phyloP scores from a whole-genome alignment of 1,284 basidiomycete species.

The Austroboletus novae-zelandiae region DNA sequence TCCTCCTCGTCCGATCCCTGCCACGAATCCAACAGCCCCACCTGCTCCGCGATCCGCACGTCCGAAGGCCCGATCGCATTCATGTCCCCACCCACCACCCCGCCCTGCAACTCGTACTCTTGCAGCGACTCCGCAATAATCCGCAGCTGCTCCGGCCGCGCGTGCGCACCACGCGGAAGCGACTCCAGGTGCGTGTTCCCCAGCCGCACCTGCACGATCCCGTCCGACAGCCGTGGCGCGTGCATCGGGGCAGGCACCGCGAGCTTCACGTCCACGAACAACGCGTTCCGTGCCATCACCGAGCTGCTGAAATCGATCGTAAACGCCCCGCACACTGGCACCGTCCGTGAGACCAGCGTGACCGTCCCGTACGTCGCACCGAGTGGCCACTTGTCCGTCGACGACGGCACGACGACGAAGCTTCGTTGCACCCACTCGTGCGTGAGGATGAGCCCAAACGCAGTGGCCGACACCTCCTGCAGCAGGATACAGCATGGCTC shows the following conservation, averaged over 20 bases:
- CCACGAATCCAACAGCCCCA: conserved; percentile 60
- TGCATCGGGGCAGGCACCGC: conserved; percentile 32
- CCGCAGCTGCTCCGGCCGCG: conserved; percentile 52
- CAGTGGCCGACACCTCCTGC: conserved; percentile 55
- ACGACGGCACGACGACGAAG: conserved; percentile 56
- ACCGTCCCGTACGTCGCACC: conserved; percentile 54
- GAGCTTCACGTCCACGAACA: conserved; percentile 57
- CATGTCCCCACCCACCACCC: conserved; percentile 68
- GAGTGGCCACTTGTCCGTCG: conserved; percentile 50
- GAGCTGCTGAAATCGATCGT: conserved; percentile 52
- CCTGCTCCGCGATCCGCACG: conserved; percentile 36
- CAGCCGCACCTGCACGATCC: conserved; percentile 49
- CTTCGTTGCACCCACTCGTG: conserved; percentile 59
- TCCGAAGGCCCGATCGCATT: conserved; percentile 57
- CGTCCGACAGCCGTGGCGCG: conserved; percentile 28
- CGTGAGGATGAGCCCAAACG: conserved; percentile 46
- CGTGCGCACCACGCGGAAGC: conserved; percentile 40
- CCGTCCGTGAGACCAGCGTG: conserved; percentile 57
- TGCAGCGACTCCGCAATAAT: conserved; percentile 49
- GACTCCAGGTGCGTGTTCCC: conserved; percentile 74
- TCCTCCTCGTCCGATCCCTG: conserved; percentile 37
- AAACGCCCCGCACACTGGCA: conserved; percentile 45
- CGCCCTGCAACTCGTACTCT: conserved; percentile 47
- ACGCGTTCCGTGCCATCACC: conserved; percentile 48
- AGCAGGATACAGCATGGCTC: conserved; percentile 59